These are phyloP conservation scores for Globisporangium radiosum DNA, from an alignment of 352 stramenopile genomes.

Conservation along the genomic window DNA sequence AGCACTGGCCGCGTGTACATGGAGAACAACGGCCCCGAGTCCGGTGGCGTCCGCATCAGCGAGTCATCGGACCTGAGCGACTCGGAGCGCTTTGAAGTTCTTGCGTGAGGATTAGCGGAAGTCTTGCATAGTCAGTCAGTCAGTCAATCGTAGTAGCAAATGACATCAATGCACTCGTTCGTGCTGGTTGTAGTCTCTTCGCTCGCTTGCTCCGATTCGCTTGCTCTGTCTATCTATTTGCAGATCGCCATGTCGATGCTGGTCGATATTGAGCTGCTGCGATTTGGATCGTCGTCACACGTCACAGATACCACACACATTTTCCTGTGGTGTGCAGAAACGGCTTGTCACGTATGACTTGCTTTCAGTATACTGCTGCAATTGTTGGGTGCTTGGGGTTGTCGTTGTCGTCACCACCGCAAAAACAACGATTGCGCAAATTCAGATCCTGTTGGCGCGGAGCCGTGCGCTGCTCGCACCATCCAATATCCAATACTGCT, in stretches of 20 bases:
- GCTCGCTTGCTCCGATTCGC: background rate
- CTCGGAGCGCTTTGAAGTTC: slow-evolving; percentile 59
- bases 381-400: slow-evolving; percentile 1
- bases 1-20: slow-evolving; percentile 72
- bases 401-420: background rate
- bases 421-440: background rate
- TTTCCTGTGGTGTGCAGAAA: slow-evolving; percentile 4
- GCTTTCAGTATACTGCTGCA: slow-evolving; percentile 18
- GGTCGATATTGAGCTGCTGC: background rate
- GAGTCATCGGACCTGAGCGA: slow-evolving; percentile 47
- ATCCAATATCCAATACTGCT: too few relatives aligned
- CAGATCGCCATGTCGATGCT: background rate
- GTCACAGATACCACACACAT: slow-evolving; percentile 2
- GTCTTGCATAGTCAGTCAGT: background rate
- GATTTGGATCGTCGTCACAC: too few relatives aligned
- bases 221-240: background rate
- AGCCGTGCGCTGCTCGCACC: background rate
- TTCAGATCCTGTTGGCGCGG: background rate
- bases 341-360: slow-evolving; percentile 6
- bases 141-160: too few relatives aligned
- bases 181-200: background rate
- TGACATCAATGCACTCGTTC: too few relatives aligned
- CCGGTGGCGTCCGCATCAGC: slow-evolving; percentile 53
- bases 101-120: slow-evolving; percentile 20
- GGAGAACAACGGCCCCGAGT: slow-evolving; percentile 39